phyloP scores from a whole-genome alignment of 1,139 yeast genomes.

The Suhomyces yuchorum region DNA sequence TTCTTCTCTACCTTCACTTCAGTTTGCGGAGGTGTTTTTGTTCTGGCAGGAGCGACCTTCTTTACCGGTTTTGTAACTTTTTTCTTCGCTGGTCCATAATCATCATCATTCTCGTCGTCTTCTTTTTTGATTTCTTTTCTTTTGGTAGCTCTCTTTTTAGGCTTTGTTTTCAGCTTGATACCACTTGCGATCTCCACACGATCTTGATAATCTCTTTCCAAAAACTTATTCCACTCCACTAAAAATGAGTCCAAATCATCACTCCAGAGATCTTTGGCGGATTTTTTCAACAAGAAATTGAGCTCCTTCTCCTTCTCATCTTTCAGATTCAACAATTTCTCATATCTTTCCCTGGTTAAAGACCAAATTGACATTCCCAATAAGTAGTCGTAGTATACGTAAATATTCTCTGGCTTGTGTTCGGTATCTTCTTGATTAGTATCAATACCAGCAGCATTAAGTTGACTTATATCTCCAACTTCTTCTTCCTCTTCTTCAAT shows the following conservation, averaged over 20 bases:
- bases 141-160: constrained; percentile 23
- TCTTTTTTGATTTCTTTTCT: constrained; percentile 25
- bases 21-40: constrained; percentile 4
- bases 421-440: constrained; percentile 29
- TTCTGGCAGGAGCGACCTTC: constrained; percentile 4
- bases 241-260: constrained; percentile 76
- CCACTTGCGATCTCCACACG: constrained; percentile 34
- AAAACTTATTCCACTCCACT: constrained; percentile 65
- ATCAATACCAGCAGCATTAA: constrained; percentile 33
- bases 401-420: constrained; percentile 44
- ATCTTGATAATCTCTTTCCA: constrained; percentile 35
- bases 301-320: constrained; percentile 75
- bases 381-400: constrained; percentile 70
- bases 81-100: constrained; percentile 17
- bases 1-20: constrained; percentile 13
- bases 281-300: constrained; percentile 60
- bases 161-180: constrained; percentile 29
- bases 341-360: constrained; percentile 85
- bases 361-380: constrained; percentile 94
- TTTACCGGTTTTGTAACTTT: constrained; percentile 10
- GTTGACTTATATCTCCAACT: constrained; percentile 40
- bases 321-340: constrained; percentile 70
- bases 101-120: constrained; percentile 14
- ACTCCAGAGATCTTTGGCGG: constrained; percentile 89
- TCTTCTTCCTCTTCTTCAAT: constrained; percentile 37